A percentile compares a stretch with the other conserved stretches of the same genome.
Conservation (phyloP, 2,329 filamentous ascomycete species). For the Mollisia scopiformis region DNA sequence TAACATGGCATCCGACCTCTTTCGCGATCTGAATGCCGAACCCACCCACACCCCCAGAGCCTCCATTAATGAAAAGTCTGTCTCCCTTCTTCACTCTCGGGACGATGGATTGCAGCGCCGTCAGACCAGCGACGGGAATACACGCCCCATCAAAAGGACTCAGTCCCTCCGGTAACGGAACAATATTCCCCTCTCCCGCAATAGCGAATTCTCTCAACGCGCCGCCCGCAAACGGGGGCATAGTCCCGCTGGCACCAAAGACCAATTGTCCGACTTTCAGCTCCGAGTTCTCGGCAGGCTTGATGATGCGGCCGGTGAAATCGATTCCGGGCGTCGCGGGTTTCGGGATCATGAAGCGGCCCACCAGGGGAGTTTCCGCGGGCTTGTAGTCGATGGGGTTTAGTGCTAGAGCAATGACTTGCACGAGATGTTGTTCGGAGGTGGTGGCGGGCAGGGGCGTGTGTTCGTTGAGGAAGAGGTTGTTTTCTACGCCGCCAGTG, state of each 20-base stretch:
- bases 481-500: not conserved
- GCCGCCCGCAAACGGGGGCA: slow-evolving; percentile 7
- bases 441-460: slow-evolving; percentile 3
- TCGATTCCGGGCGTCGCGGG: slow-evolving; percentile 46
- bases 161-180: slow-evolving; percentile 19
- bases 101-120: slow-evolving; percentile 38
- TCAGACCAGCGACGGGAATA: slow-evolving; percentile 21
- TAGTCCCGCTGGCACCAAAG: slow-evolving; percentile 40
- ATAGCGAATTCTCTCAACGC: slow-evolving; percentile 18
- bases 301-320: slow-evolving; percentile 23
- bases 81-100: slow-evolving; percentile 50
- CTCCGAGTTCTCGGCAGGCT: not conserved
- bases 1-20: slow-evolving; percentile 59
- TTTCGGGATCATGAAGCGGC: slow-evolving; percentile 41
- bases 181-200: not conserved
- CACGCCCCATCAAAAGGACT: slow-evolving; percentile 15
- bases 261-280: slow-evolving; percentile 21
- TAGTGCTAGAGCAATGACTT: slow-evolving; percentile 17
- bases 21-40: slow-evolving; percentile 68
- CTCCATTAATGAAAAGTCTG: slow-evolving; percentile 66
- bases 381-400: slow-evolving; percentile 60
- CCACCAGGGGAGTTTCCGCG: slow-evolving; percentile 51
- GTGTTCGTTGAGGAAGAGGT: not conserved
- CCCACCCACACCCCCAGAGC: slow-evolving; percentile 62
- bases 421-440: slow-evolving; percentile 16